Percentiles rank a stretch among this genome's conserved stretches.
Evolutionary conservation across 352 stramenopile genomes (phyloP).

Genomic region (Hyaloperonospora brassicae): DNA sequence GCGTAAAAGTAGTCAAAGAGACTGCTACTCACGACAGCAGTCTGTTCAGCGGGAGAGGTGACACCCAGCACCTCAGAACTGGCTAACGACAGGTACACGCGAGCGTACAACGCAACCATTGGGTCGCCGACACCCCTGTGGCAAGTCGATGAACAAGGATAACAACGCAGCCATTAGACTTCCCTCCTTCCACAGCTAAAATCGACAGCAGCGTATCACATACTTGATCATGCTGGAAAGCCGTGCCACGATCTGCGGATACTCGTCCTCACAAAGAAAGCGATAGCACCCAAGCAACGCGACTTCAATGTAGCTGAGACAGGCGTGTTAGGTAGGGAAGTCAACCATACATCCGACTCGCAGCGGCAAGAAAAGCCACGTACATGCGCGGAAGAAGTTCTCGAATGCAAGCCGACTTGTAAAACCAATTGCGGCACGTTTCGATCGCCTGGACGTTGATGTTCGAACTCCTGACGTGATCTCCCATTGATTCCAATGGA

Average conservation of each 20-base stretch:
- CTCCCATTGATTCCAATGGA: slow-evolving; percentile 41
- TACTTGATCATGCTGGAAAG: slow-evolving; percentile 86
- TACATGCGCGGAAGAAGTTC: slow-evolving; percentile 88
- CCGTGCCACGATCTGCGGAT: slow-evolving; percentile 71
- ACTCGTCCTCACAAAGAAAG: slow-evolving; percentile 87
- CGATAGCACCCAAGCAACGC: slow-evolving; percentile 84
- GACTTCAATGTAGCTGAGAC: slow-evolving; percentile 75
- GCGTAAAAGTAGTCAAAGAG: slow-evolving; percentile 87
- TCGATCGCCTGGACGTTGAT: slow-evolving; percentile 85
- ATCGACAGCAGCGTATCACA: slow-evolving; percentile 14
- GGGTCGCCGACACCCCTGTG: slow-evolving; percentile 80
- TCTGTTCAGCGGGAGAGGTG: slow-evolving; percentile 31
- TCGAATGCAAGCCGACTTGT: slow-evolving; percentile 90
- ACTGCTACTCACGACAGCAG: slow-evolving; percentile 49
- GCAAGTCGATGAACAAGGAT: not conserved
- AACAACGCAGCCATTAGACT: slow-evolving; percentile 15
- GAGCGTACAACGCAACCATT: slow-evolving; percentile 80
- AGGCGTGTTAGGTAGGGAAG: not conserved
- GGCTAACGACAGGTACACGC: slow-evolving; percentile 71
- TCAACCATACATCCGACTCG: not conserved
- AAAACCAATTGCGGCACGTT: slow-evolving; percentile 92
- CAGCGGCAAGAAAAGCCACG: not conserved
- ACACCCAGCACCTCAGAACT: slow-evolving; percentile 50
- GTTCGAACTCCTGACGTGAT: slow-evolving; percentile 70
- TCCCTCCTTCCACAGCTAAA: not conserved